Conservation (phyloP, 2,329 filamentous ascomycete genomes). For the Davidsoniella virescens region DNA sequence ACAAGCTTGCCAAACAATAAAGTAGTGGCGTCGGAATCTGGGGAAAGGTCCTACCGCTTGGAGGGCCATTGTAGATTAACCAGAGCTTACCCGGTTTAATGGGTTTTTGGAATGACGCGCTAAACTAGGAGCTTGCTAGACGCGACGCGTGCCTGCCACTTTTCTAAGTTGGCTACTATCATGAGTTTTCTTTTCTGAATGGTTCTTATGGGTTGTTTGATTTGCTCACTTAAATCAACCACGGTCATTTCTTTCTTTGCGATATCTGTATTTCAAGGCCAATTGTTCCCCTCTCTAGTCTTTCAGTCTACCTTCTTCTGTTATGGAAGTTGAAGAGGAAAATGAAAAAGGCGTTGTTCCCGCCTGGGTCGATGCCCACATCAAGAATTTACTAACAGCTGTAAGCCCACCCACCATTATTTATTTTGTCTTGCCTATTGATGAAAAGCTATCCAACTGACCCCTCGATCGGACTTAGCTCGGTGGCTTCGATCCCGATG, state of each 20-base stretch:
- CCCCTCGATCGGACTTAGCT: slow-evolving; percentile 38
- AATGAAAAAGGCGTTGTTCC: slow-evolving; percentile 50
- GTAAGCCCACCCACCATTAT: slow-evolving; percentile 35
- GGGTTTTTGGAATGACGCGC: neutral
- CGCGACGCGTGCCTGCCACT: slow-evolving; percentile 14
- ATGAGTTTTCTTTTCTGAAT: too few relatives aligned
- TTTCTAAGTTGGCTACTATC: too few relatives aligned
- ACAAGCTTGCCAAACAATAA: too few relatives aligned
- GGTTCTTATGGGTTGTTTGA: too few relatives aligned
- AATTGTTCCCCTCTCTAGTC: neutral
- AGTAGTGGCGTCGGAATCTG: neutral
- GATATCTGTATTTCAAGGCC: neutral
- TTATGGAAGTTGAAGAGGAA: slow-evolving; percentile 4
- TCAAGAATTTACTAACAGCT: slow-evolving; percentile 85
- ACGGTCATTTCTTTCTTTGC: too few relatives aligned
- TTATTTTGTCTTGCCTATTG: slow-evolving; percentile 5
- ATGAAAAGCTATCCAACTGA: slow-evolving; percentile 14
- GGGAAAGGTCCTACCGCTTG: neutral
- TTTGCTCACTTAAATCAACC: too few relatives aligned
- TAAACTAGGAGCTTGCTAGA: neutral
- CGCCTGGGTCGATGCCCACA: slow-evolving; percentile 80
- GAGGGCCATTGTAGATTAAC: neutral
- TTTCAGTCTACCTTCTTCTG: neutral
- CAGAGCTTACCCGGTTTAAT: slow-evolving; percentile 7
- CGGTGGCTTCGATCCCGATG: slow-evolving; percentile 63